phyloP scores from a whole-genome alignment of 805 yeast species.

The Wickerhamomyces subpelliculosus region DNA sequence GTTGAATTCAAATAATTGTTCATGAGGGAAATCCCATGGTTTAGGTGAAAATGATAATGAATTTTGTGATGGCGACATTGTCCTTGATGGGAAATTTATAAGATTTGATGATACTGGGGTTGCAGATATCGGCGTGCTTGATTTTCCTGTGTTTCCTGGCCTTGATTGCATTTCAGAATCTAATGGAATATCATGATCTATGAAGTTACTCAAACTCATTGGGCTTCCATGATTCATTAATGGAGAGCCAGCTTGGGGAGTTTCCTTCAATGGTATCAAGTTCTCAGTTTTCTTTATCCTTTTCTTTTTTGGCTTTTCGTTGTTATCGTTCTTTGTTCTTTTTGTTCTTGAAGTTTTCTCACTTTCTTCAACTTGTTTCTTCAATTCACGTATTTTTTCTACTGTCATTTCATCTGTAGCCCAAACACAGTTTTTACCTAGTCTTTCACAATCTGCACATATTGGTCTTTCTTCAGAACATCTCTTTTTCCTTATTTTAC shows the following conservation, averaged over 20 bases:
- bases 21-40: slow-evolving; percentile 11
- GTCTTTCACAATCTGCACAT: slow-evolving; percentile 60
- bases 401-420: slow-evolving; percentile 41
- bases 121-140: slow-evolving; percentile 1
- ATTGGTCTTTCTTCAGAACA: slow-evolving; percentile 68
- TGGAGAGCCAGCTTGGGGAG: too few relatives aligned
- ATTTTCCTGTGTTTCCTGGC: too few relatives aligned
- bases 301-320: background rate
- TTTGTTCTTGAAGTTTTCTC: slow-evolving; percentile 9
- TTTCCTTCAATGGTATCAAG: too few relatives aligned
- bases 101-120: too few relatives aligned
- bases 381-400: slow-evolving; percentile 21
- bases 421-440: slow-evolving; percentile 64
- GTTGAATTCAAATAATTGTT: slow-evolving; percentile 15
- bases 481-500: slow-evolving; percentile 63
- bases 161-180: background rate
- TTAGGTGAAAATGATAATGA: slow-evolving; percentile 3
- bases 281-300: background rate
- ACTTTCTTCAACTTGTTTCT: slow-evolving; percentile 19
- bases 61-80: too few relatives aligned
- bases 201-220: background rate
- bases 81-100: too few relatives aligned
- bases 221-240: background rate
- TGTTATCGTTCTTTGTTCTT: too few relatives aligned
- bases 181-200: background rate